A percentile compares a stretch with the other conserved stretches of the same genome.
phyloP scores from a whole-genome alignment of 139 green algal species.

The Edaphochlamys debaryana region DNA sequence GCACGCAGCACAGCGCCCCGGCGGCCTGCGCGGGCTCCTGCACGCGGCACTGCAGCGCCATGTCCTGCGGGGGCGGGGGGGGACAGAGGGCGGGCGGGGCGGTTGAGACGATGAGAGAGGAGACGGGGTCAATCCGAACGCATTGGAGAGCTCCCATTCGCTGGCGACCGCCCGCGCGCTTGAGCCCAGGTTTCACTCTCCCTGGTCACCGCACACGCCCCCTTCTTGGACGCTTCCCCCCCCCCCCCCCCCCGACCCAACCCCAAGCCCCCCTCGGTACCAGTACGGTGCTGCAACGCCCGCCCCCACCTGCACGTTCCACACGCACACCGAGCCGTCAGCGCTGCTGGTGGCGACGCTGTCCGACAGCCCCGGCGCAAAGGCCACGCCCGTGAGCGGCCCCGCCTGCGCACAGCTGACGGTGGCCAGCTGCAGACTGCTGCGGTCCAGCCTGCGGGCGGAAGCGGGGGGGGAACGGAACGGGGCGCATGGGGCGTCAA shows the following conservation, averaged over 20 bases:
- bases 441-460: conserved; percentile 1
- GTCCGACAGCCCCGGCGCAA: conserved; percentile 13
- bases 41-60: conserved; percentile 7
- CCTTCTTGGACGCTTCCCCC: too few species aligned
- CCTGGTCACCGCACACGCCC: too few species aligned
- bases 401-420: conserved; percentile 20
- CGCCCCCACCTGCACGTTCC: conserved; percentile 39
- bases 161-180: too few species aligned
- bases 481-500: too few species aligned
- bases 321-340: conserved; percentile 55
- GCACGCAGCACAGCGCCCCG: conserved; percentile 31
- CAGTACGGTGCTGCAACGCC: too few species aligned
- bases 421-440: background rate
- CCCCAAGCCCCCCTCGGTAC: too few species aligned
- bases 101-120: background rate
- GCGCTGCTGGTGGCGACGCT: conserved; percentile 41
- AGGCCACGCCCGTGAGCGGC: conserved; percentile 20
- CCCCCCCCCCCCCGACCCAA: too few species aligned
- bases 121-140: too few species aligned
- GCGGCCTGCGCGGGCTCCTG: conserved; percentile 23
- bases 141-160: too few species aligned
- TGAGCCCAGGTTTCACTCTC: too few species aligned
- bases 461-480: background rate
- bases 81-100: background rate
- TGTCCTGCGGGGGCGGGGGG: conserved; percentile 9